Conservation (phyloP, 352 stramenopile genomes). For the Phytophthora aleatoria region DNA sequence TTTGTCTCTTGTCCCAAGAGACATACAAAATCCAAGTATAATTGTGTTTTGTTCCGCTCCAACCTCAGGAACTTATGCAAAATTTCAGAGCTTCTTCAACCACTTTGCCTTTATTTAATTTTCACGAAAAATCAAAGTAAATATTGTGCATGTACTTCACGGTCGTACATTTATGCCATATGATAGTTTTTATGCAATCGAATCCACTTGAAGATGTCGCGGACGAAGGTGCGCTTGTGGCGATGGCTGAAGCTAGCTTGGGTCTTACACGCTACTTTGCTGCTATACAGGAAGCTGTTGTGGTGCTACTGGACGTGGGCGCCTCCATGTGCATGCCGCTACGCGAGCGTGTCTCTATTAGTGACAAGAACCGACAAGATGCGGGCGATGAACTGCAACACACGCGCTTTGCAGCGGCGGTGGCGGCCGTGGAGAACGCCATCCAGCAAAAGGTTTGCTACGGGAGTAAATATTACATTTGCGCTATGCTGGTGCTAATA, state of each 20-base stretch:
- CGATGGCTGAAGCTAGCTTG: background rate
- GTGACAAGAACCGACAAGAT: conserved; percentile 18
- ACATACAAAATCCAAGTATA: no score
- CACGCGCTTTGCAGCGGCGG: conserved; percentile 66
- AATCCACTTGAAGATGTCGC: conserved; percentile 23
- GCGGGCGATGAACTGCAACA: conserved; percentile 29
- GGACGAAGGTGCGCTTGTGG: conserved; percentile 27
- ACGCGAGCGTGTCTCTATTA: conserved; percentile 37
- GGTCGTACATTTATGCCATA: no score
- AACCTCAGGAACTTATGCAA: no score
- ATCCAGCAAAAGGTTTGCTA: conserved; percentile 68
- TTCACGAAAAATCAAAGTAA: no score
- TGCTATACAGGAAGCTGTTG: conserved; percentile 55
- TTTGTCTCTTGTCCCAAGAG: no score
- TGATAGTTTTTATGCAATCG: background rate
- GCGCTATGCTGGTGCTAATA: background rate
- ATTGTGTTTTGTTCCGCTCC: no score
- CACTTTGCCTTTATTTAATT: no score
- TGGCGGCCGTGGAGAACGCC: conserved; percentile 61
- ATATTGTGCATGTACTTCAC: background rate
- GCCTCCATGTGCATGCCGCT: conserved; percentile 65
- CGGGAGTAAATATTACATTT: background rate
- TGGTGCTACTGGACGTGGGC: conserved; percentile 73
- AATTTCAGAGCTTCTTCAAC: no score
- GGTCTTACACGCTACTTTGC: background rate